Evolutionary conservation across 768 basidiomycete genomes (phyloP), one percentile per base, ranked within the genome.

Genomic region (Pleurotus tuoliensis): DNA sequence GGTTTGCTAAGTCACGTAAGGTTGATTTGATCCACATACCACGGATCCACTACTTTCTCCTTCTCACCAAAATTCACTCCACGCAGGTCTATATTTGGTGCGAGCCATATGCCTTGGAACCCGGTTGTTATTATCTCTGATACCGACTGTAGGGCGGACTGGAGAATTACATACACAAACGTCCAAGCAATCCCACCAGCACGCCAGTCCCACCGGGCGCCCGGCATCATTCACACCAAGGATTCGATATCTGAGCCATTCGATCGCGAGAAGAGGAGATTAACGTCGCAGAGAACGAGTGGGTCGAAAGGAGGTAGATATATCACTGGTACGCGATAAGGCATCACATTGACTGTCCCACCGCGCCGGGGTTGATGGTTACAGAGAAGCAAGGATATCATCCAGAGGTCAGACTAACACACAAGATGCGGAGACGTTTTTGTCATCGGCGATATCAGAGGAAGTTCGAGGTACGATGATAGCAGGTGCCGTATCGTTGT

Each of bases 351-450:
- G 51, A 18, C 20, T 44, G 37, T 53, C 51, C 37, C 51, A 53
- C 51, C 24, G 51, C 51, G 51, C 51, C 51, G 34, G 25, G n/a
- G 8, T 18, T 53, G 51, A 53, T 53, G 51, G 51, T 53, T 39
- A 53, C 51, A 53, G 20, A 39, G 39, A 53, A 53, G 51, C 51
- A 53, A 53, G 16, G 24, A 13, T n/a, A 20, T 38, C 38, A 39
- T 18, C 51, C 51, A 38, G 34, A 40, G 51, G 51, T n/a, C 39
- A 39, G 51, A 38, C 12, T 41, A 22, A 53, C 51, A 53, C 16
- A 18, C 39, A 11, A 34, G 30, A 34, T 34, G 30, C 30, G 30
- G 30, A 34, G 30, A 34, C 9, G 11, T 34, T 9, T 34, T 34
- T 34, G 30, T 11, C 30, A 34, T 34, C 30, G 30, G 30, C 30